Evolutionary conservation across 2,329 filamentous ascomycete species (phyloP).

Genomic region (Byssothecium circinans): DNA sequence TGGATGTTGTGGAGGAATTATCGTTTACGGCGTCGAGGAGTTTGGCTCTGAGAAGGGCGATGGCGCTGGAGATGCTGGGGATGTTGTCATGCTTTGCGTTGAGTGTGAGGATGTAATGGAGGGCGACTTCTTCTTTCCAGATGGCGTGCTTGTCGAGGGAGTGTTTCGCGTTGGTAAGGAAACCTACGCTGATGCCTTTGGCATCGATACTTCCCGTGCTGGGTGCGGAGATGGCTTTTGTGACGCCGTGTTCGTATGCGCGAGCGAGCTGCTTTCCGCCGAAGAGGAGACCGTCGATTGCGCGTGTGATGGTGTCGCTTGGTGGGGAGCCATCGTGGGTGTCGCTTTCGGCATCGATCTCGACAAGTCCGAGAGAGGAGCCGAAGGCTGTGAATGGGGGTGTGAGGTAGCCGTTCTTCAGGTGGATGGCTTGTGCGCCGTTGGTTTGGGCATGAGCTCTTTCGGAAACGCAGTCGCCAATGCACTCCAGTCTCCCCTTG

Average conservation of each 20-base stretch:
- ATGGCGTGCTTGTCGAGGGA: constrained; percentile 37
- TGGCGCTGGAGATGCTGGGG: constrained; percentile 50
- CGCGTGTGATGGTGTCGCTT: constrained; percentile 59
- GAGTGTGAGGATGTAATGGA: constrained; percentile 56
- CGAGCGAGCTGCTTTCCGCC: constrained; percentile 44
- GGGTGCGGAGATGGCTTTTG: constrained; percentile 44
- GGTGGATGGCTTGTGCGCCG: constrained; percentile 46
- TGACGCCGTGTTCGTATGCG: constrained; percentile 44
- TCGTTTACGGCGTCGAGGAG: constrained; percentile 55
- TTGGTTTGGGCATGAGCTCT: constrained; percentile 39
- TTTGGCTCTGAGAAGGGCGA: constrained; percentile 57
- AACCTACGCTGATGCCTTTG: constrained; percentile 43
- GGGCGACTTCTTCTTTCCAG: constrained; percentile 43
- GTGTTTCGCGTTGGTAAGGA: constrained; percentile 40
- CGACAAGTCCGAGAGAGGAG: constrained; percentile 62
- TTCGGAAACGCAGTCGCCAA: constrained; percentile 56
- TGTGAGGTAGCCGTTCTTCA: constrained; percentile 64
- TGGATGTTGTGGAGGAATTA: constrained; percentile 34
- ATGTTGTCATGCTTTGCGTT: constrained; percentile 50
- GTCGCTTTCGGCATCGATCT: constrained; percentile 59
- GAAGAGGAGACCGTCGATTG: constrained; percentile 50
- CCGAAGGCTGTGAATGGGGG: constrained; percentile 64
- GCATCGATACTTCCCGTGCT: constrained; percentile 29
- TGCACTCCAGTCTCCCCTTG: constrained; percentile 58
- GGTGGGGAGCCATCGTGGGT: constrained; percentile 53